Evolutionary conservation across 2,329 filamentous ascomycete species (phyloP), one percentile per base, ranked within the genome.

Genomic region (Fusarium staphyleae): DNA sequence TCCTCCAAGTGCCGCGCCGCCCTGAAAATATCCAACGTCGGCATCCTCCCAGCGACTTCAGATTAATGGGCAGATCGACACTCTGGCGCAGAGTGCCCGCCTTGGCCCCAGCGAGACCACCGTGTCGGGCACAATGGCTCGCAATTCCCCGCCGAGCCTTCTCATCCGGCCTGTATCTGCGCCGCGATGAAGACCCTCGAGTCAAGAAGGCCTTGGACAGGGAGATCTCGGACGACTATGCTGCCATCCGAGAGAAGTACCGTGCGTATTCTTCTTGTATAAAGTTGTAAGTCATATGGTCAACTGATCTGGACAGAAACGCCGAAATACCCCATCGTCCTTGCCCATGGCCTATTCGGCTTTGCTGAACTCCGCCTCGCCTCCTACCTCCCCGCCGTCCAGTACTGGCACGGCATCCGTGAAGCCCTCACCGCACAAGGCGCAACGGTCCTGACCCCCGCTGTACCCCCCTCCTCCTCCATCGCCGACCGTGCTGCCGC

Each of bases 321-420:
- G 4, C 85, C 85, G 2, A 82, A 81, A 62, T 67, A 87, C 60
- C 84, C 85, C 36, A 81, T 88, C 48, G 84, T 88, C 47, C 81
- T 88, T 28, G 85, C 85, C 45, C 86, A 88, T 66, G 86, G 86
- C 49, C 76, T 88, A 41, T 74, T 88, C 44, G 86, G 86, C 63
- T 88, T 87, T 68, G 78, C 82, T 30, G 80, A 86, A 66, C 74
- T 88, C 16, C 75, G 73, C 29, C 67, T 86, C 13, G 76, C 75
- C 11, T 75, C 79, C 2, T 75, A 76, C 61, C 72, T 87, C 3
- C 84, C 84, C 1, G 70, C 80, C 2, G 77, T 87, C 29, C 78
- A 83, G 37, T 87, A 88, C 74, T 88, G 86, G 86, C 80, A 81
- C 57, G 85, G 86, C 43, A 88, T 88, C 59, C 77, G 77, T 16